These are phyloP conservation scores for Erodium moschatum DNA, from an alignment of 441 rosid genomes.

Conservation along the genomic window DNA sequence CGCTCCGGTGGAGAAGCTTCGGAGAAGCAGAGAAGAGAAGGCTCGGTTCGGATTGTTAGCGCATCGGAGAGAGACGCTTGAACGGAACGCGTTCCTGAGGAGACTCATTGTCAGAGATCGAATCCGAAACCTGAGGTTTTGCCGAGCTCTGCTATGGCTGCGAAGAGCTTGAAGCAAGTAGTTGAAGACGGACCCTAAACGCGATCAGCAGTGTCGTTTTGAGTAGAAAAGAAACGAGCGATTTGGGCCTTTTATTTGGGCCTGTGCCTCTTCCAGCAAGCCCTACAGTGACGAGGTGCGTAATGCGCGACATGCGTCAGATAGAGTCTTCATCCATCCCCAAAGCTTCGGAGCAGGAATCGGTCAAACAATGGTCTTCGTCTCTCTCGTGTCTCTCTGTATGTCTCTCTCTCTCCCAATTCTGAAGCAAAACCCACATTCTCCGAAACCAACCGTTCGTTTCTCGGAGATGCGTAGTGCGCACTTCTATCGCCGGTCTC, in stretches of 20 bases:
- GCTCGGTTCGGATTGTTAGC: constrained; percentile 20
- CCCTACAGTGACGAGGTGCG: no score
- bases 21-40: constrained; percentile 22
- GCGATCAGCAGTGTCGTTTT: constrained; percentile 1
- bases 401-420: neutral
- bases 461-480: neutral
- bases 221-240: neutral
- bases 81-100: constrained; percentile 34
- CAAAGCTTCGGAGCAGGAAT: no score
- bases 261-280: neutral
- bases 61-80: constrained; percentile 23
- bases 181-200: neutral
- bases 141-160: constrained; percentile 8
- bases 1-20: constrained; percentile 45
- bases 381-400: no score
- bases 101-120: constrained; percentile 32
- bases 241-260: neutral
- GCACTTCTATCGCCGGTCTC: no score
- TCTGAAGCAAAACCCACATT: neutral
- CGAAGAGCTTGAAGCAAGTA: neutral
- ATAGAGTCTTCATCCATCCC: no score
- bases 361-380: no score
- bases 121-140: neutral
- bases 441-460: neutral
- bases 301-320: no score